Percentiles rank a stretch among this genome's conserved stretches.
Evolutionary conservation across 371 early-diverging fungal genomes (phyloP).

Genomic region (Syncephalastrum sp.): DNA sequence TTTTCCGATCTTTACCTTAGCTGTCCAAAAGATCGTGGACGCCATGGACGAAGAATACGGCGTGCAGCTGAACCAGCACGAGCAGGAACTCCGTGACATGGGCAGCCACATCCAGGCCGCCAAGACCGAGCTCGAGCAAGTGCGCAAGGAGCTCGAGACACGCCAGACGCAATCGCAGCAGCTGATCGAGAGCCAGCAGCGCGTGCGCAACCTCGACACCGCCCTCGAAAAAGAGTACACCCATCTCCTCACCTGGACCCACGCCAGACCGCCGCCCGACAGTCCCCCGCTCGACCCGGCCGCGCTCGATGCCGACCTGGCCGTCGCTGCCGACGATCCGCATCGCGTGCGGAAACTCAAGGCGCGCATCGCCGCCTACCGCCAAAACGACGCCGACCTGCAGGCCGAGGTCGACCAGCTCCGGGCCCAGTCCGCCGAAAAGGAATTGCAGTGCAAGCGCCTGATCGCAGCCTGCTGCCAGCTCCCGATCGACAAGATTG

Average conservation of each 20-base stretch:
- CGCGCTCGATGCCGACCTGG: conserved; percentile 15
- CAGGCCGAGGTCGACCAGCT: conserved; percentile 34
- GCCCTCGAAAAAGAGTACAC: conserved; percentile 30
- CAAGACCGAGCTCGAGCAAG: conserved; percentile 44
- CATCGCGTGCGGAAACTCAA: conserved; percentile 37
- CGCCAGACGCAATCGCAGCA: conserved; percentile 25
- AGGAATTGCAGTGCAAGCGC: conserved; percentile 62
- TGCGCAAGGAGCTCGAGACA: conserved; percentile 39
- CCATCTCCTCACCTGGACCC: neutral
- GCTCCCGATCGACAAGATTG: conserved; percentile 64
- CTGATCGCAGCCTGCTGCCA: conserved; percentile 73
- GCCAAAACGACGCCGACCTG: conserved; percentile 43
- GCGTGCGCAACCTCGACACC: conserved; percentile 51
- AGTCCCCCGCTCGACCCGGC: conserved; percentile 5
- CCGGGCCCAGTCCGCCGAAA: conserved; percentile 35
- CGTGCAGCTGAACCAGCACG: conserved; percentile 61
- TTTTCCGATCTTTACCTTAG: conserved; percentile 20
- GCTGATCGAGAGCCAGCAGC: conserved; percentile 57
- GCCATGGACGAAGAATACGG: conserved; percentile 68
- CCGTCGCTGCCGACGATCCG: neutral
- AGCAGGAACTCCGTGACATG: conserved; percentile 7
- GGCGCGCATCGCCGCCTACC: conserved; percentile 43
- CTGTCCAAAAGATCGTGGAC: conserved; percentile 71
- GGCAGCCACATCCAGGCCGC: conserved; percentile 2
- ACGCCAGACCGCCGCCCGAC: neutral